Evolutionary conservation across 352 stramenopile species (phyloP).

Genomic region (Thalassiosira hispida): DNA sequence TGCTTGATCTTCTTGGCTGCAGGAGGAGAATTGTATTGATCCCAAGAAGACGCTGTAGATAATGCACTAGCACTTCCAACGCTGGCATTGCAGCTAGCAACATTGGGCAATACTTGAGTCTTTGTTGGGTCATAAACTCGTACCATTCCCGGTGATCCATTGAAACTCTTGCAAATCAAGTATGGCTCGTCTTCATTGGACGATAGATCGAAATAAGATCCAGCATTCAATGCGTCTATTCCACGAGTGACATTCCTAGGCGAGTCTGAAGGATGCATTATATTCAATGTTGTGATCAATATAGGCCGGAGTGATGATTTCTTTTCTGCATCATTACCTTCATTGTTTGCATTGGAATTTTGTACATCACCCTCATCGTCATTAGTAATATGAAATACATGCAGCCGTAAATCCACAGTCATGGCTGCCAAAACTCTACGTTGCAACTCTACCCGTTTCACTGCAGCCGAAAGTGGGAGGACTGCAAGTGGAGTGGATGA

Average conservation of each 20-base stretch:
- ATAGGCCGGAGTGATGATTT: conserved; percentile 19
- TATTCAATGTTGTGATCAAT: conserved; percentile 45
- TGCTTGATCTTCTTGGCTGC: conserved; percentile 31
- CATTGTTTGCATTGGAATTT: background rate
- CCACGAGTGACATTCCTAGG: conserved; percentile 45
- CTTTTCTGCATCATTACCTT: background rate
- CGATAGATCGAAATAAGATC: conserved; percentile 56
- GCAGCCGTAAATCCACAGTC: conserved; percentile 46
- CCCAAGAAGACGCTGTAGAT: conserved; percentile 27
- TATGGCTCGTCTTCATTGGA: conserved; percentile 27
- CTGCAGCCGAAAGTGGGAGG: conserved; percentile 44
- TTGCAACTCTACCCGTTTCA: conserved; percentile 52
- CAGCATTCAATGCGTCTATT: conserved; percentile 37
- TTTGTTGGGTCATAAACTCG: conserved; percentile 50
- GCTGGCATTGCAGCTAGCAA: conserved; percentile 17
- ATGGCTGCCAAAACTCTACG: conserved; percentile 41
- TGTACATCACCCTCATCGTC: background rate
- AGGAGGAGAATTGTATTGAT: conserved; percentile 17
- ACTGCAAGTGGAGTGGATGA: conserved; percentile 20
- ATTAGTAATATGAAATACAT: conserved; percentile 44
- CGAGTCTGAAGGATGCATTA: conserved; percentile 51
- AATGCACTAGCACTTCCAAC: conserved; percentile 16
- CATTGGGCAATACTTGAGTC: conserved; percentile 19
- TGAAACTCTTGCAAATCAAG: conserved; percentile 56
- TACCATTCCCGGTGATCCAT: conserved; percentile 39